Percentiles rank a stretch among this genome's conserved stretches.
These are phyloP conservation scores for Onygenales sp. DNA, from an alignment of 2,329 filamentous ascomycete genomes.

Conservation along the genomic window DNA sequence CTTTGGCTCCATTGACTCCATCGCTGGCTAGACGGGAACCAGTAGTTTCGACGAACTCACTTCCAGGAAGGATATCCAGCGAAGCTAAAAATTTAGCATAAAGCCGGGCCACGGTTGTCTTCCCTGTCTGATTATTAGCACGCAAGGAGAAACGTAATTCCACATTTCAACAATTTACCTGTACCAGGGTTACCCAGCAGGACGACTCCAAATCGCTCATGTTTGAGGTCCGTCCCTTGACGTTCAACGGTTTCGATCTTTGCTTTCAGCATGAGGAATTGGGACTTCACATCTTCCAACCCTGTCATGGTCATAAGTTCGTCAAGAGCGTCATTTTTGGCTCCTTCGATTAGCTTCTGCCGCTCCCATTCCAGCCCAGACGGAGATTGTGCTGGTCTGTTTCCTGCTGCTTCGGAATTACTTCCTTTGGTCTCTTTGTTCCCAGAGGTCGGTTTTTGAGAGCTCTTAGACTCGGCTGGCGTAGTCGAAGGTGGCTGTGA, in stretches of 20 bases:
- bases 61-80: slow-evolving; percentile 53
- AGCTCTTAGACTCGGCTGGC: neutral
- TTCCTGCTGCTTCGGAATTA: neutral
- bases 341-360: slow-evolving; percentile 46
- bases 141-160: neutral
- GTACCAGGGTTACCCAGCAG: slow-evolving; percentile 69
- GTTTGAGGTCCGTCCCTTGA: slow-evolving; percentile 46
- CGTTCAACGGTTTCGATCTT: slow-evolving; percentile 51
- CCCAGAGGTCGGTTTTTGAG: neutral
- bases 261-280: slow-evolving; percentile 54
- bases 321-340: slow-evolving; percentile 48
- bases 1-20: slow-evolving; percentile 50
- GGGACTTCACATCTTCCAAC: slow-evolving; percentile 57
- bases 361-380: slow-evolving; percentile 51
- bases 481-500: too few relatives aligned
- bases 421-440: neutral
- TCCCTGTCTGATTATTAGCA: slow-evolving; percentile 35
- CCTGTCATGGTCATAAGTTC: slow-evolving; percentile 61
- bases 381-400: neutral
- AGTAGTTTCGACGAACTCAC: slow-evolving; percentile 55
- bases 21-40: slow-evolving; percentile 56
- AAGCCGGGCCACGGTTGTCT: slow-evolving; percentile 65
- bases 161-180: slow-evolving; percentile 34
- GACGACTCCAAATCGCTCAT: slow-evolving; percentile 53
- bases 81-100: slow-evolving; percentile 58